phyloP scores from a whole-genome alignment of 345 rosid species.

The Balakata baccata region DNA sequence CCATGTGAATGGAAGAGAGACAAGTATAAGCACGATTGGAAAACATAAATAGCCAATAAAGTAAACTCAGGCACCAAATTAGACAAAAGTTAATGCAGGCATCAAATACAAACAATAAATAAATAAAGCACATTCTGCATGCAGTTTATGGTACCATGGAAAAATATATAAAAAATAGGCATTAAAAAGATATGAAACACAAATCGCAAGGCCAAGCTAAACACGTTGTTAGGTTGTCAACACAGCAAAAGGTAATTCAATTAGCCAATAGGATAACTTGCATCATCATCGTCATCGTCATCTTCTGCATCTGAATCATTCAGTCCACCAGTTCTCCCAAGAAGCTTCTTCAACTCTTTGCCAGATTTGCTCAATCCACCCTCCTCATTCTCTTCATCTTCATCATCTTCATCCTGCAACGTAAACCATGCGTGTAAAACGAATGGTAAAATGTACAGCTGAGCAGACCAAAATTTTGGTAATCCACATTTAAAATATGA shows the following conservation, averaged over 20 bases:
- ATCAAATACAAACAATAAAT: background rate
- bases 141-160: background rate
- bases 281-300: slow-evolving; percentile 65
- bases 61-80: background rate
- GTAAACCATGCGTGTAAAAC: background rate
- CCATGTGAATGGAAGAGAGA: background rate
- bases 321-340: slow-evolving; percentile 64
- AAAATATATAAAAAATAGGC: background rate
- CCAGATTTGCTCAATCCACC: slow-evolving; percentile 93
- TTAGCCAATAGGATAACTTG: slow-evolving; percentile 36
- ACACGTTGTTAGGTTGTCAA: background rate
- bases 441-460: background rate
- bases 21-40: background rate
- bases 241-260: slow-evolving; percentile 1
- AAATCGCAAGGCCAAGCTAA: background rate
- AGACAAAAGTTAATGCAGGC: background rate
- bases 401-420: slow-evolving; percentile 81
- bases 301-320: slow-evolving; percentile 82
- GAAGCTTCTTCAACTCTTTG: slow-evolving; percentile 87
- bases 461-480: background rate
- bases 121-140: background rate
- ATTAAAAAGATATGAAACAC: background rate
- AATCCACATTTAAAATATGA: background rate
- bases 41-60: background rate
- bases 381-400: slow-evolving; percentile 79